These are phyloP conservation scores for Penicillium cinerascens DNA, from an alignment of 495 filamentous ascomycete species.

Conservation along the genomic window DNA sequence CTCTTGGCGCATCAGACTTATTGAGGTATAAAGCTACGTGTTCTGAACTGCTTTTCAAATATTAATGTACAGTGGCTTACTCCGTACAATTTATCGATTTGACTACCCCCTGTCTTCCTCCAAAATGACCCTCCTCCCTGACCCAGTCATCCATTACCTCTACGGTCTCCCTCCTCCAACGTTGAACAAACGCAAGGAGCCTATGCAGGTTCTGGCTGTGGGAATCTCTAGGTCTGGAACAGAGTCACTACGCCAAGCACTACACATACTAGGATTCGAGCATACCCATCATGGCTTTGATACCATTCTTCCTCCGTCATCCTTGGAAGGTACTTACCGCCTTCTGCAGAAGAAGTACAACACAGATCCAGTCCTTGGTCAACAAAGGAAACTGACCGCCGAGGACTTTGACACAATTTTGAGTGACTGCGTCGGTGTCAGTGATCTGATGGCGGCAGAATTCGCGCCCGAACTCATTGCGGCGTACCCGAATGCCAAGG, in stretches of 20 bases:
- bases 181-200: constrained; percentile 8
- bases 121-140: no score
- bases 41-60: no score
- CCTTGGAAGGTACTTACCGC: constrained; percentile 8
- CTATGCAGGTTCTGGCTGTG: constrained; percentile 26
- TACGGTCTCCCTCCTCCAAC: constrained; percentile 17
- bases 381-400: constrained; percentile 9
- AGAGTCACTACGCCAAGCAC: constrained; percentile 26
- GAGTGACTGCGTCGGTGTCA: constrained; percentile 46
- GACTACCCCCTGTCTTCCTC: no score
- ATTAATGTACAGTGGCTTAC: no score
- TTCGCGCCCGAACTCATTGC: constrained; percentile 56
- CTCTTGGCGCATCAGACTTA: no score
- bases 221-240: constrained; percentile 29
- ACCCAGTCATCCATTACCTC: constrained; percentile 1
- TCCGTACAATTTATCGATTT: no score
- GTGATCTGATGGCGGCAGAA: constrained; percentile 50
- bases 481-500: constrained; percentile 58
- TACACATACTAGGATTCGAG: constrained; percentile 20
- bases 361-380: not conserved
- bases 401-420: constrained; percentile 47
- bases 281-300: constrained; percentile 28
- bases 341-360: constrained; percentile 24
- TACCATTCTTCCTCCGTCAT: constrained; percentile 16
- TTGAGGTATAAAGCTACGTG: no score